Conservation (phyloP, 1,139 yeast genomes). For the Pichia norvegensis region DNA sequence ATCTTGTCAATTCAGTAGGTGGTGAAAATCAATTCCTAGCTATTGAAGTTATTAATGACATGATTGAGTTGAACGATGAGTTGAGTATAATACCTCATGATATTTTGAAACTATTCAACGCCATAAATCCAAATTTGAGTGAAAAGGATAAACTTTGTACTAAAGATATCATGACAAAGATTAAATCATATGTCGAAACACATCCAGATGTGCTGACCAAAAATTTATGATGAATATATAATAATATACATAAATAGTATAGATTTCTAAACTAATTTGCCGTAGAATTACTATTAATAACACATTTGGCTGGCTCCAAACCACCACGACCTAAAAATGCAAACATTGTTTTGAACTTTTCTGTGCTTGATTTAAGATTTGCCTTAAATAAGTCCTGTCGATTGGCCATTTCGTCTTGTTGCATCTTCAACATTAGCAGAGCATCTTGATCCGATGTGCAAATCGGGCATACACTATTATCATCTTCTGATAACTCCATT, state of each 20-base stretch:
- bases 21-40: constrained; percentile 85
- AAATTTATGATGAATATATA: not conserved
- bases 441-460: constrained; percentile 67
- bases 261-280: not conserved
- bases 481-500: constrained; percentile 11
- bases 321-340: constrained; percentile 88
- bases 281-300: not conserved
- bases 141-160: constrained; percentile 16
- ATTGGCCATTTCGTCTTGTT: constrained; percentile 56
- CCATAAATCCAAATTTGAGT: constrained; percentile 7
- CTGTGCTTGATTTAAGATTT: constrained; percentile 51
- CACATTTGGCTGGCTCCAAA: constrained; percentile 38
- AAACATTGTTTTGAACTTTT: constrained; percentile 65
- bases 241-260: not conserved
- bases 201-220: constrained; percentile 8
- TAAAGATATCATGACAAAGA: constrained; percentile 26
- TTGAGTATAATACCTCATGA: constrained; percentile 70
- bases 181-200: constrained; percentile 15
- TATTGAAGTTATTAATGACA: constrained; percentile 79
- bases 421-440: constrained; percentile 47
- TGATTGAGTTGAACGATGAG: constrained; percentile 79
- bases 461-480: constrained; percentile 51
- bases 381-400: constrained; percentile 56
- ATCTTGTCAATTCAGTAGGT: constrained; percentile 19
- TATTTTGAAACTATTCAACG: constrained; percentile 28